Base-by-base conservation (phyloP, 2,329 filamentous ascomycete species). In the Cladosporium sp. region DNA sequence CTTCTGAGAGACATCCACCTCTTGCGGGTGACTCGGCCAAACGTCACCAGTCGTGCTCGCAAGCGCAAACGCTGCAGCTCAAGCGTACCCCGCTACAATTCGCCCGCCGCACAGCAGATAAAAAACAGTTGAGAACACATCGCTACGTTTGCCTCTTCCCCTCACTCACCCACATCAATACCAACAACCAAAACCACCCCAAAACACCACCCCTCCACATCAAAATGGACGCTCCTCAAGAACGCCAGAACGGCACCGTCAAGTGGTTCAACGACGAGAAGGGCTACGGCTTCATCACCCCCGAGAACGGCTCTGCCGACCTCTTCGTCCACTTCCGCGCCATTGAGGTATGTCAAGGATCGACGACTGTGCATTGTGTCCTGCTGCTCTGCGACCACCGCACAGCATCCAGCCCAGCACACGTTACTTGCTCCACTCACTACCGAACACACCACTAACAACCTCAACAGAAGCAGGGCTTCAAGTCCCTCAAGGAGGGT, bases 221-320 rank as follows among this genome's bases (percentile, higher is more conserved):
- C 48, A 48, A 34, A 50, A 57, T 57, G 52, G 52, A 55, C 45
- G 47, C 47, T 25, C 44, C 55, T 37, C 36, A 36, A 45, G 55
- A 57, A 28, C 55, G 55, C 48, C 55, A 57, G 48, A 50, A 50
- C 48, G 55, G 55, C 55, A 57, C 55, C 39, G 55, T 57, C 55
- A 57, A 57, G 55, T 57, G 55, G 55, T 57, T 57, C 55, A 57
- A 57, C 55, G 55, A 57, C 45, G 48, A 50, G 36, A 57, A 57
- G 55, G 55, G 55, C 10, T 57, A 50, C 45, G 55, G 55, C 24
- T 57, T 57, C 55, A 57, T 57, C 55, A 57, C 45, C 37, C 55
- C 55, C 25, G 55, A 57, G 55, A 57, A 57, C 55, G 55, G 55
- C 47, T 55, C 52, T n/a, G 55, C 55, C 22, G 55, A 57, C 48